Percentiles rank a stretch among this genome's conserved stretches.
These are phyloP conservation scores for Neopestalotiopsis sp. DNA, from an alignment of 2,329 filamentous ascomycete species.

Conservation along the genomic window DNA sequence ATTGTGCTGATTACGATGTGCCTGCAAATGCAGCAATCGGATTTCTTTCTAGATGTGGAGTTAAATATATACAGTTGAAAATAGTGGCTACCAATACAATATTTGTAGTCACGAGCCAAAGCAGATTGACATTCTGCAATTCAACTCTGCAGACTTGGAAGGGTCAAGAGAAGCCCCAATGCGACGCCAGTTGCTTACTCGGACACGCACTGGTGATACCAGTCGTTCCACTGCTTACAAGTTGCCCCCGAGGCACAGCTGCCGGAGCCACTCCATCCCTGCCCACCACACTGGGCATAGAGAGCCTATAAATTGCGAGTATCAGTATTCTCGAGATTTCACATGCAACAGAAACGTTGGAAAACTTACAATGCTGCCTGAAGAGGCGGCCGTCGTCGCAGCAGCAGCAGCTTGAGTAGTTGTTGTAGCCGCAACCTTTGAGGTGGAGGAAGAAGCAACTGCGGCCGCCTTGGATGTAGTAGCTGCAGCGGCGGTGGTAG, in stretches of 20 bases:
- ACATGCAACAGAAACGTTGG: not conserved
- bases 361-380: not conserved
- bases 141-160: no score
- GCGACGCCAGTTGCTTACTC: not conserved
- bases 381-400: not conserved
- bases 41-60: no score
- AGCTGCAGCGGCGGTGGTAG: not conserved
- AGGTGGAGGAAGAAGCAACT: not conserved
- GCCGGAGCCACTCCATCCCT: not conserved
- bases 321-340: not conserved
- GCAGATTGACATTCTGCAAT: no score
- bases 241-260: not conserved
- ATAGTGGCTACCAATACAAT: no score
- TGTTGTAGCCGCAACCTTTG: not conserved
- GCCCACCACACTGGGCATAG: not conserved
- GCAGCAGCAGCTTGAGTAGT: not conserved
- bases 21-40: no score
- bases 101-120: no score
- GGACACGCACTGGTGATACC: not conserved
- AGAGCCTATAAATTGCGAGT: not conserved
- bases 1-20: no score
- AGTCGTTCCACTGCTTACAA: constrained; percentile 1
- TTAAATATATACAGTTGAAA: no score
- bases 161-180: no score
- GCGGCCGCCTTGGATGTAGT: not conserved